These are phyloP conservation scores for Ogataea henricii DNA, from an alignment of 805 yeast genomes.

Conservation along the genomic window DNA sequence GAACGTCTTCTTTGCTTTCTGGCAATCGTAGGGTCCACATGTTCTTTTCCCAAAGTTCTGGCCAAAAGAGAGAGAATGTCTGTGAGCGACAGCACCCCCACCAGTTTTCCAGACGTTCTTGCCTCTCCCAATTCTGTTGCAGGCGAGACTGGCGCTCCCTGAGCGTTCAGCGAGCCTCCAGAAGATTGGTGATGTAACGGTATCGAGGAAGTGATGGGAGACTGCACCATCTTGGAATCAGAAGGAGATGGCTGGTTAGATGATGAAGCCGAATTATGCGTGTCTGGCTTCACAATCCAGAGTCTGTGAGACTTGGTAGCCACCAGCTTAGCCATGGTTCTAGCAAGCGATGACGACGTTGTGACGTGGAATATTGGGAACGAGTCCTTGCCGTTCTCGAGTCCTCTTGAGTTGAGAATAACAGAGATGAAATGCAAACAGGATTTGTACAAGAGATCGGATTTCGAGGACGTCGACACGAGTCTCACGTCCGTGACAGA, in stretches of 20 bases:
- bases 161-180: slow-evolving; percentile 1
- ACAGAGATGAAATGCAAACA: slow-evolving; percentile 88
- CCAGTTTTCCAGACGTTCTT: slow-evolving; percentile 74
- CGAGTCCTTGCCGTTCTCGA: slow-evolving; percentile 93
- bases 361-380: slow-evolving; percentile 96
- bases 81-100: slow-evolving; percentile 90
- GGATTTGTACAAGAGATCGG: slow-evolving; percentile 75
- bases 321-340: slow-evolving; percentile 91
- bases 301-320: slow-evolving; percentile 92
- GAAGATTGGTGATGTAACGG: slow-evolving; percentile 21
- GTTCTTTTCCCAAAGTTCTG: slow-evolving; percentile 62
- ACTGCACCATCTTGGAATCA: slow-evolving; percentile 17
- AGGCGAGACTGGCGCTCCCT: slow-evolving; percentile 8
- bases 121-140: slow-evolving; percentile 30
- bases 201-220: slow-evolving; percentile 17
- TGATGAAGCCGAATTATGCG: slow-evolving; percentile 16
- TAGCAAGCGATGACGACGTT: slow-evolving; percentile 72
- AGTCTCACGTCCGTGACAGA: slow-evolving; percentile 92
- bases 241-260: slow-evolving; percentile 20
- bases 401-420: slow-evolving; percentile 83
- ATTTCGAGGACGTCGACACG: slow-evolving; percentile 84
- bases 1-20: slow-evolving; percentile 85
- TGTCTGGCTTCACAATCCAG: slow-evolving; percentile 72
- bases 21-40: slow-evolving; percentile 82
- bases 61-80: slow-evolving; percentile 86